Conservation (phyloP, 805 yeast genomes). For the Kazachstania psychrophila region DNA sequence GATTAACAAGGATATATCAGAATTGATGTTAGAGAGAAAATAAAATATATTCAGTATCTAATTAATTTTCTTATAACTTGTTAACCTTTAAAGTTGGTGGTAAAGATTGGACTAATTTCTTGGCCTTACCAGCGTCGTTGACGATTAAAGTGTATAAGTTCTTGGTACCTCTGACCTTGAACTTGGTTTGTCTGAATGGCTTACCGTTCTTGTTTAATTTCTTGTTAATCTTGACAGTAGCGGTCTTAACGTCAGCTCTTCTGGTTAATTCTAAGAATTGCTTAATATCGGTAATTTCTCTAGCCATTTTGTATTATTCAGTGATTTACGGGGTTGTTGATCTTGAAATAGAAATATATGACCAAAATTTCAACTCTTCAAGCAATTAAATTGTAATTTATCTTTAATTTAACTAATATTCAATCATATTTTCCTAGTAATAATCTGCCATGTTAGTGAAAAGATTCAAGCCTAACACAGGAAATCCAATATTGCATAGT, state of each 20-base stretch:
- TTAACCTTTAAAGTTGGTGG: constrained; percentile 85
- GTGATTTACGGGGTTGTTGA: constrained; percentile 1
- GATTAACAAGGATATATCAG: constrained; percentile 1
- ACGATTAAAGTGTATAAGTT: constrained; percentile 92
- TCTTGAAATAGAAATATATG: background rate
- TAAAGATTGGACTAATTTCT: constrained; percentile 93
- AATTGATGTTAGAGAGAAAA: background rate
- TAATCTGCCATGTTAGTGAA: too few relatives aligned
- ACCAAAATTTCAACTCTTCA: background rate
- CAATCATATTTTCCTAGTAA: too few relatives aligned
- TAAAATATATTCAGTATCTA: background rate
- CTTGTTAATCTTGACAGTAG: constrained; percentile 89
- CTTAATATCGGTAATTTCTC: constrained; percentile 92
- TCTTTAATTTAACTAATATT: too few relatives aligned
- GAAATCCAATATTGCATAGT: too few relatives aligned
- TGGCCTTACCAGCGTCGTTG: constrained; percentile 92
- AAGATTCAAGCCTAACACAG: too few relatives aligned
- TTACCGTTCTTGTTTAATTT: constrained; percentile 74
- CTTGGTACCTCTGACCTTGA: constrained; percentile 96
- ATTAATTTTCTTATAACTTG: constrained; percentile 30
- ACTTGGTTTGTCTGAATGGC: constrained; percentile 88
- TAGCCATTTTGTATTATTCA: constrained; percentile 27
- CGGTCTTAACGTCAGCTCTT: constrained; percentile 90
- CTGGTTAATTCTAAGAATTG: constrained; percentile 93
- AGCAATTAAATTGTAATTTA: background rate